These are phyloP conservation scores for Hylodesmum podocarpum DNA, from an alignment of 306 rosid species.

Conservation along the genomic window DNA sequence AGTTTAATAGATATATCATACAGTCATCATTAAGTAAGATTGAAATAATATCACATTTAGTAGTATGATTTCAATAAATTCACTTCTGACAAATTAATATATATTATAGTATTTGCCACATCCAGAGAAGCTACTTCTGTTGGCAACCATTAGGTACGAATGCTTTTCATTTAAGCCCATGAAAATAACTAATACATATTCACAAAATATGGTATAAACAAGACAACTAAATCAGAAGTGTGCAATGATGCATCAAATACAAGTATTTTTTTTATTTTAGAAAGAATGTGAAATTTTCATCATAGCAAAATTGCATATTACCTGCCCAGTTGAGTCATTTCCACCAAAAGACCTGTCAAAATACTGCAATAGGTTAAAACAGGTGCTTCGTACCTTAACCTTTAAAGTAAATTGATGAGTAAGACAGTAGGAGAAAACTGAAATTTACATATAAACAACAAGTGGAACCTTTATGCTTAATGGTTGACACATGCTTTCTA, in stretches of 20 bases:
- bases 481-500: neutral
- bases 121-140: neutral
- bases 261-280: slow-evolving; percentile 3
- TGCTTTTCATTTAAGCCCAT: neutral
- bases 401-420: neutral
- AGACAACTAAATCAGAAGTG: neutral
- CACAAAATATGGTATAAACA: neutral
- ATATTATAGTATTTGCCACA: neutral
- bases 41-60: neutral
- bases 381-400: neutral
- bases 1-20: slow-evolving; percentile 16
- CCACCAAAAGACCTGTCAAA: slow-evolving; percentile 67
- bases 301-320: slow-evolving; percentile 38
- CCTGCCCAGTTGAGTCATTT: slow-evolving; percentile 78
- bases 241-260: neutral
- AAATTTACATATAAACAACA: neutral
- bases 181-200: slow-evolving; percentile 3
- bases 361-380: slow-evolving; percentile 38
- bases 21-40: slow-evolving; percentile 23
- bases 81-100: neutral
- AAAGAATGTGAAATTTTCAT: slow-evolving; percentile 13
- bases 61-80: slow-evolving; percentile 5
- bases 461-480: neutral
- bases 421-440: neutral
- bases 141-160: slow-evolving; percentile 9